Evolutionary conservation across 495 filamentous ascomycete genomes (phyloP), one percentile per base, ranked within the genome.

Genomic region (Podospora pseudoanserina): DNA sequence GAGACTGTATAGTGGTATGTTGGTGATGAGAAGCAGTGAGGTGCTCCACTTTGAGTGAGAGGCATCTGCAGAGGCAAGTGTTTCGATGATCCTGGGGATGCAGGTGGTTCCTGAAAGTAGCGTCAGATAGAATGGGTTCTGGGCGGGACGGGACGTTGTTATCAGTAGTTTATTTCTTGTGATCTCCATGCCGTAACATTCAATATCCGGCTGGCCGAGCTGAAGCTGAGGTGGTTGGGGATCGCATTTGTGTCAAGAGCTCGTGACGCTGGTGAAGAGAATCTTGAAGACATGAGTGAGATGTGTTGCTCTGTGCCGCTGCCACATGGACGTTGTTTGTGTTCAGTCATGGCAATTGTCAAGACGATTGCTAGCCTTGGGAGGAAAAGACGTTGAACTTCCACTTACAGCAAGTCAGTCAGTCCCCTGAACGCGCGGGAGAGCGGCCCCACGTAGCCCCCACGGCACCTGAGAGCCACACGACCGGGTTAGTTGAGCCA

Each of bases 391-490:
- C 15, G 39, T 49, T 49, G 39, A 11, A 49, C 39, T 49, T 49
- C 39, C 39, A 49, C 39, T 49, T 49, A 49, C 39, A 58, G 55
- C 15, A 58, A 58, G 55, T 5, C 55, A 58, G 55, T 5, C 55
- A 58, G 19, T 58, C 55, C n/a, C 55, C 55, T 19, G 18, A 20
- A 19, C 23, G 19, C 55, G 23, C 7, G 55, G 5, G 55, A 19
- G n/a, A 19, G 55, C 55, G 55, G 61, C 61, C 61, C 61, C 61
- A 63, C 61, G 13, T 49, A 32, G 61, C 61, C 61, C 61, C 61
- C 61, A 63, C 61, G 61, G 20, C 34, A 49, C 39, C 61, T 16
- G 11, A 18, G n/a, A 16, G 61, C 61, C 61, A 63, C 61, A 63
- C 16, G 18, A 19, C 32, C n/a, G 61, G 61, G 61, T 19, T 19